Conservation (phyloP, 2,329 filamentous ascomycete genomes). For the Uncinocarpus reesii region DNA sequence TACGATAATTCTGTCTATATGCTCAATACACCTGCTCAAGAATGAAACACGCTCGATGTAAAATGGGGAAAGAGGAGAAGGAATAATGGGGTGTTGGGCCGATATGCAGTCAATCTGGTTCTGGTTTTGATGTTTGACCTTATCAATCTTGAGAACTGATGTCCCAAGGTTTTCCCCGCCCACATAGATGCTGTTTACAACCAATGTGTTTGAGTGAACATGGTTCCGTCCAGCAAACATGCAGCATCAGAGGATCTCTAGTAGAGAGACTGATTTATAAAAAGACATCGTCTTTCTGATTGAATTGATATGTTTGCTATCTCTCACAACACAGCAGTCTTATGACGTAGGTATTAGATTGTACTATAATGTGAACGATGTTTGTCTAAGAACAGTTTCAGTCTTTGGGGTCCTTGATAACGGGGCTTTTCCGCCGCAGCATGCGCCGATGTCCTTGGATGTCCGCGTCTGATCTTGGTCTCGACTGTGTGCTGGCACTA, state of each 20-base stretch:
- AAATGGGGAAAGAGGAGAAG: background rate
- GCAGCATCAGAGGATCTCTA: too few species aligned
- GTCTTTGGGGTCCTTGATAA: background rate
- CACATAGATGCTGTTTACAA: too few species aligned
- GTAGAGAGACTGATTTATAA: too few species aligned
- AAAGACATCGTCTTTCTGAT: too few species aligned
- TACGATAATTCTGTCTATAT: background rate
- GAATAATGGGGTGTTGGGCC: background rate
- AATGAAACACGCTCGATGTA: background rate
- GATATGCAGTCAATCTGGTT: background rate
- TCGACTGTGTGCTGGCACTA: conserved; percentile 7
- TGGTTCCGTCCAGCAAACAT: too few species aligned
- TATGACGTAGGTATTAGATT: too few species aligned
- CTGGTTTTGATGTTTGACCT: background rate
- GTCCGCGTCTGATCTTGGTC: background rate
- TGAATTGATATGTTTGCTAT: too few species aligned
- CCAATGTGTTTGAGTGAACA: too few species aligned
- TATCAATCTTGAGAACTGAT: background rate
- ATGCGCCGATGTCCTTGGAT: background rate
- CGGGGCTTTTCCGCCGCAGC: background rate
- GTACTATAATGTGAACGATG: too few species aligned
- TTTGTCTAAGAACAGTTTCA: background rate
- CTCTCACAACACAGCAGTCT: too few species aligned
- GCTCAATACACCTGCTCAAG: background rate
- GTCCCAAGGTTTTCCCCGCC: background rate